Conservation (phyloP, 768 basidiomycete species). For the Suillus clintonianus region DNA sequence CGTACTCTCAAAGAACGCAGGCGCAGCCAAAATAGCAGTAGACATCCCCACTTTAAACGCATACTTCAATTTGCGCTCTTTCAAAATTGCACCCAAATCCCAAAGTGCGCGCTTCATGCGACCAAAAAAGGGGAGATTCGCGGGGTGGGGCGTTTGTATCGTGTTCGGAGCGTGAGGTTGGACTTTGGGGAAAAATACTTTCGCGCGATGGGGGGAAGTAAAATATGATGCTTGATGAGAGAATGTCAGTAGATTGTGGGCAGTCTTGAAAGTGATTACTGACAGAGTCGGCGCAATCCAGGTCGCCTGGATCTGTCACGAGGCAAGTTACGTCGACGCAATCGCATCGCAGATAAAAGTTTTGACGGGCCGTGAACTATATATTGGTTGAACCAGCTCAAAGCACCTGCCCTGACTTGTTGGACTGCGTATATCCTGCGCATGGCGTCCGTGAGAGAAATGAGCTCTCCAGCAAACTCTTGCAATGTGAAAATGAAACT, state of each 20-base stretch:
- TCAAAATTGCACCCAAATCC: constrained; percentile 63
- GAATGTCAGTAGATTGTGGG: neutral
- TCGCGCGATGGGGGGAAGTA: constrained; percentile 49
- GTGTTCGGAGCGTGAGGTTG: constrained; percentile 85
- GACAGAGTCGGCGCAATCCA: constrained; percentile 45
- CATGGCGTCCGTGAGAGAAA: constrained; percentile 83
- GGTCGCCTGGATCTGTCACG: constrained; percentile 18
- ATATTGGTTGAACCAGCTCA: constrained; percentile 43
- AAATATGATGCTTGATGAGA: constrained; percentile 53
- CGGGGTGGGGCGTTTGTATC: constrained; percentile 71
- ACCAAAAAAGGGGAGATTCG: constrained; percentile 60
- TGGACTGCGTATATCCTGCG: constrained; percentile 73
- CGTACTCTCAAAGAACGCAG: constrained; percentile 83
- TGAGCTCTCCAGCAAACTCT: constrained; percentile 86
- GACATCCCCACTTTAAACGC: constrained; percentile 87
- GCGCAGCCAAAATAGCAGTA: constrained; percentile 78
- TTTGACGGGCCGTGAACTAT: constrained; percentile 24
- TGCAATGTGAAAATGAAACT: constrained; percentile 97
- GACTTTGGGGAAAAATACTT: constrained; percentile 78
- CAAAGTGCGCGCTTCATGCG: constrained; percentile 71
- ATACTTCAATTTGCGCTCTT: constrained; percentile 80
- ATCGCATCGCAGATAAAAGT: constrained; percentile 22
- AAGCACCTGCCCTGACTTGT: constrained; percentile 40
- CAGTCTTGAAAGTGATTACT: constrained; percentile 14
- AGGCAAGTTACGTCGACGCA: constrained; percentile 13